Evolutionary conservation across 225 moss, liverwort and hornwort species (phyloP).

Genomic region (Straminergon stramineum): DNA sequence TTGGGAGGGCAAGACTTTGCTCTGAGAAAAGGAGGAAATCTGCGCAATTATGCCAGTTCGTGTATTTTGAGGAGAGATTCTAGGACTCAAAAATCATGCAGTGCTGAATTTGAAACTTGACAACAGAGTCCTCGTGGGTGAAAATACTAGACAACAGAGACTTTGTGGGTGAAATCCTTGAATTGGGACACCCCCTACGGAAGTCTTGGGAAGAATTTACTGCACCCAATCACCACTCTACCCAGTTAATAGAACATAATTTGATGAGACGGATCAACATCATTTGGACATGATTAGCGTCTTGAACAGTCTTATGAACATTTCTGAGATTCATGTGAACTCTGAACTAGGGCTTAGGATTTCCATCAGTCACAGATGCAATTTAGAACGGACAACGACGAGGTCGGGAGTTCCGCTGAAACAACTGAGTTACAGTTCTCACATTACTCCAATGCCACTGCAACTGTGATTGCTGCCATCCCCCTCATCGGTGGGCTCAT

Average conservation of each 20-base stretch:
- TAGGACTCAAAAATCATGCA: neutral
- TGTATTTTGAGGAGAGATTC: neutral
- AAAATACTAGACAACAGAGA: neutral
- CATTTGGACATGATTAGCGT: neutral
- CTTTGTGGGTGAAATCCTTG: neutral
- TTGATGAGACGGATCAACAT: neutral
- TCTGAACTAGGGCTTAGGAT: neutral
- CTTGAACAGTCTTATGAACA: neutral
- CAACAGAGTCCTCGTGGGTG: neutral
- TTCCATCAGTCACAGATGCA: neutral
- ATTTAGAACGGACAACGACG: neutral
- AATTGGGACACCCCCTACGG: neutral
- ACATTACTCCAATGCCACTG: constrained; percentile 9
- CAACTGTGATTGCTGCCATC: constrained; percentile 14
- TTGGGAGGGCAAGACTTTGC: neutral
- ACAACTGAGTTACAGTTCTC: neutral
- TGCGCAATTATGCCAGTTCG: neutral
- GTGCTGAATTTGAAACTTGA: neutral
- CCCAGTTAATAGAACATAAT: neutral
- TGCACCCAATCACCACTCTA: neutral
- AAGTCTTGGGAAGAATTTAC: neutral
- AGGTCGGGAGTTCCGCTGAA: neutral
- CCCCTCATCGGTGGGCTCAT: neutral
- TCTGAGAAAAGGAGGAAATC: neutral
- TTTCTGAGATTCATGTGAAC: neutral